A percentile compares a stretch with the other conserved stretches of the same genome.
Conservation (phyloP, 2,329 filamentous ascomycete species). For the Trichoderma endophyticum region DNA sequence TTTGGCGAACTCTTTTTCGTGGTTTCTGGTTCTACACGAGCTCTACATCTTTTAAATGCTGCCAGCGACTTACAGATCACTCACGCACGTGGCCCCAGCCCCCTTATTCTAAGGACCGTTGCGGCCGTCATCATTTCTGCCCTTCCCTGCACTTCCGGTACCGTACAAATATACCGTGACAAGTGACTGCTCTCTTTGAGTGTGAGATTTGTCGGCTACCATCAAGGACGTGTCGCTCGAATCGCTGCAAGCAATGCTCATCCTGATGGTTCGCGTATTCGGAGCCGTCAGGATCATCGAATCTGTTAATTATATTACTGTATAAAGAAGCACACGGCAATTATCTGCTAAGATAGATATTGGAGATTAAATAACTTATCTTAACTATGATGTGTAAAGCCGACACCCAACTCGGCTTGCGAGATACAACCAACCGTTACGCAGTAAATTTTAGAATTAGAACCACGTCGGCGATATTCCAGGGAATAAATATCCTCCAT, state of each 20-base stretch:
- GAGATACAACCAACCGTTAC: neutral
- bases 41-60: neutral
- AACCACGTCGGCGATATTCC: neutral
- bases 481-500: neutral
- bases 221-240: neutral
- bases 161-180: neutral
- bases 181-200: neutral
- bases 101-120: neutral
- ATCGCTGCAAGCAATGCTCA: neutral
- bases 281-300: neutral
- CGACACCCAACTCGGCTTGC: neutral
- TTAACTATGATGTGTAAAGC: neutral
- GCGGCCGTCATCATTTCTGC: neutral
- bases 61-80: neutral
- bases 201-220: neutral
- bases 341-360: rapidly evolving
- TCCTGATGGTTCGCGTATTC: neutral
- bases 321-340: neutral
- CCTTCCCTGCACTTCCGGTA: neutral
- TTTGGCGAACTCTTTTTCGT: neutral
- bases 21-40: neutral
- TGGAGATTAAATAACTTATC: neutral
- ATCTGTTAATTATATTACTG: neutral
- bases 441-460: neutral
- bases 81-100: neutral